Evolutionary conservation across 192 early-diverging fungal species (phyloP).

Genomic region (Coemansia asiatica): DNA sequence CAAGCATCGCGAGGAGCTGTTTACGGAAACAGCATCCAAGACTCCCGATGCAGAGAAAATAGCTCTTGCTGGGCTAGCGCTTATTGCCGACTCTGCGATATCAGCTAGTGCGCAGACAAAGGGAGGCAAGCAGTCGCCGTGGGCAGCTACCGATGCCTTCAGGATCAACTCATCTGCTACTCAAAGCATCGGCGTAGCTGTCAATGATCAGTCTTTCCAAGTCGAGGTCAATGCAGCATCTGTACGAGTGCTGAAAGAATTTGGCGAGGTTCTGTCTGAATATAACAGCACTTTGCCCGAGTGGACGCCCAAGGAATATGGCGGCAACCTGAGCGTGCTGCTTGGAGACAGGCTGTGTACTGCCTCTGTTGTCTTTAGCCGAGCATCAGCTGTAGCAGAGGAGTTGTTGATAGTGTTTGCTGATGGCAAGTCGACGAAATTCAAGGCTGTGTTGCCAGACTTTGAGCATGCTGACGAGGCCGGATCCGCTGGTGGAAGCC

Average conservation of each 20-base stretch:
- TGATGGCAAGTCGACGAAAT: constrained; percentile 43
- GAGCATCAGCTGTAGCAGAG: constrained; percentile 41
- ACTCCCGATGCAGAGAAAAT: constrained; percentile 41
- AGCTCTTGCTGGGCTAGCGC: constrained; percentile 66
- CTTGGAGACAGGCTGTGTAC: constrained; percentile 55
- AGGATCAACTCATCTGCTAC: constrained; percentile 43
- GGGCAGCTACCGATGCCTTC: constrained; percentile 52
- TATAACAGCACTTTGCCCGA: constrained; percentile 13
- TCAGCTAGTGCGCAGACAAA: background rate
- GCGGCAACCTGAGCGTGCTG: constrained; percentile 56
- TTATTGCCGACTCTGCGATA: constrained; percentile 32
- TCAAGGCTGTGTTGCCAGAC: constrained; percentile 60
- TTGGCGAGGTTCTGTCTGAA: constrained; percentile 5
- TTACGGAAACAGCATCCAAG: constrained; percentile 42
- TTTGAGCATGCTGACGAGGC: constrained; percentile 55
- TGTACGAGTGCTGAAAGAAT: background rate
- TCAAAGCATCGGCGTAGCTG: constrained; percentile 21
- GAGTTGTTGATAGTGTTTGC: constrained; percentile 62
- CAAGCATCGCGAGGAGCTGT: constrained; percentile 69
- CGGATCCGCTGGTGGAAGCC: constrained; percentile 49
- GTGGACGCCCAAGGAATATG: constrained; percentile 29
- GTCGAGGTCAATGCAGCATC: constrained; percentile 14
- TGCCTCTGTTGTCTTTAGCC: constrained; percentile 64
- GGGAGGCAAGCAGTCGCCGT: constrained; percentile 25
- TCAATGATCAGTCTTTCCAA: constrained; percentile 26